Base-by-base conservation (phyloP, 768 basidiomycete species). In the Tulasnella sp. region DNA sequence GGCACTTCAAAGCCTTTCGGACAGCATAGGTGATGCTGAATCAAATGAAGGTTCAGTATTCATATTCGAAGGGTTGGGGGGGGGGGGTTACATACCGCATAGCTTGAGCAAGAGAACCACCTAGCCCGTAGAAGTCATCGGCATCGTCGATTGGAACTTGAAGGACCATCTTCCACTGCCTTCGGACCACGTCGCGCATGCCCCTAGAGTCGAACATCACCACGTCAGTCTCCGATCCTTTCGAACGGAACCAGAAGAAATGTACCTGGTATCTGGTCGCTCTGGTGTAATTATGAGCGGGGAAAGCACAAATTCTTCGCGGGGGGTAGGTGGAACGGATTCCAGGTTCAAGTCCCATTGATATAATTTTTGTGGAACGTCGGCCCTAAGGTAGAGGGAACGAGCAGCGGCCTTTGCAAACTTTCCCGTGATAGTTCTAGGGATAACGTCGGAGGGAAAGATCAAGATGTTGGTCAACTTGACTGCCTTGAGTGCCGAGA, bases 111-210 rank as follows among this genome's bases (percentile, higher is more conserved):
- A 56, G 46, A 56, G 48, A 36, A 4, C 76, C 76, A 24, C 76
- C 76, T 0, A 77, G n/a, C 34, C 31, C 58, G 58, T 56, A 77
- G 58, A 77, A 77, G 52, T 77, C 76, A 62, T 62, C 58, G 46
- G 48, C 39, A 36, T 77, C 56, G 52, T 58, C 76, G 27, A 77
- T 40, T n/a, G 76, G 36, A n/a, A 38, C 58, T 31, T 62, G 76
- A 38, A 77, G 56, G 31, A 68, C 76, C 38, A 38, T 38, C 24
- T 77, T 56, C 76, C 76, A 77, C 36, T 77, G 48, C 76, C 40
- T 56, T 42, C 58, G 46, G 36, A 77, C 56, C 34, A 62, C 27
- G 14, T 56, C 76, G 14, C 46, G 76, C 34, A 77, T 40, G 4
- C 18, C 48, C 62, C 34, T 27, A 10, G 31, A 34, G 16, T 31